These are phyloP conservation scores for Alternaria arbusti DNA, from an alignment of 2,329 filamentous ascomycete species.

Conservation along the genomic window DNA sequence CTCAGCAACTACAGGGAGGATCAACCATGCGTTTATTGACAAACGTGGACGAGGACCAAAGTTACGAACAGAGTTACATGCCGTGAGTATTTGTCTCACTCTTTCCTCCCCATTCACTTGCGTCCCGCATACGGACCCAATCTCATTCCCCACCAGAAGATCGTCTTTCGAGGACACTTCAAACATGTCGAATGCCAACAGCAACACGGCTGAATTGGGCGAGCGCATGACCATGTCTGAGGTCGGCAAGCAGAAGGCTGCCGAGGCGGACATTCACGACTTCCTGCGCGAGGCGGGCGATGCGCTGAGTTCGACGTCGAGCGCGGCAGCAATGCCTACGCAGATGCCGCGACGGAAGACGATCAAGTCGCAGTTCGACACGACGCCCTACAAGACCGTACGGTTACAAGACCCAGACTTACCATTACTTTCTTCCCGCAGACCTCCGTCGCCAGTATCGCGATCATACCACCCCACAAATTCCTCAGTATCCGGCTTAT, in stretches of 20 bases:
- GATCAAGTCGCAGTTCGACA: conserved; percentile 29
- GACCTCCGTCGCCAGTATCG: conserved; percentile 49
- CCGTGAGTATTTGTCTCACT: conserved; percentile 49
- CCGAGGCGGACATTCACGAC: conserved; percentile 52
- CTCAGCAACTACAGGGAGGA: conserved; percentile 47
- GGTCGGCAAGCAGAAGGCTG: conserved; percentile 38
- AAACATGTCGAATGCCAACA: conserved; percentile 41
- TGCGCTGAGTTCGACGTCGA: conserved; percentile 32
- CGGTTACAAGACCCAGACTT: conserved; percentile 41
- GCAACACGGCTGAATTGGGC: conserved; percentile 44
- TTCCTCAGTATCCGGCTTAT: conserved; percentile 50
- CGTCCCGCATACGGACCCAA: conserved; percentile 28
- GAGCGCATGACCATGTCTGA: conserved; percentile 31
- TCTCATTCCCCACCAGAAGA: conserved; percentile 33
- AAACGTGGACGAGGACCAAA: conserved; percentile 50
- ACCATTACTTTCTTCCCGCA: conserved; percentile 46
- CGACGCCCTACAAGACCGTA: conserved; percentile 23
- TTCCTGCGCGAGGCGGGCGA: conserved; percentile 51
- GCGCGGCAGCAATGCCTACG: conserved; percentile 8
- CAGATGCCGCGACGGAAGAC: conserved; percentile 35
- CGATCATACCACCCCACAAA: conserved; percentile 59
- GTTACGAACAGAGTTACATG: conserved; percentile 50
- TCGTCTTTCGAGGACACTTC: conserved; percentile 40
- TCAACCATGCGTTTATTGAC: conserved; percentile 60
- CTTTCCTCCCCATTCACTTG: conserved; percentile 31